A percentile compares a stretch with the other conserved stretches of the same genome.
These are phyloP conservation scores for Corniculantispora saksenae DNA, from an alignment of 2,329 filamentous ascomycete genomes.

Conservation along the genomic window DNA sequence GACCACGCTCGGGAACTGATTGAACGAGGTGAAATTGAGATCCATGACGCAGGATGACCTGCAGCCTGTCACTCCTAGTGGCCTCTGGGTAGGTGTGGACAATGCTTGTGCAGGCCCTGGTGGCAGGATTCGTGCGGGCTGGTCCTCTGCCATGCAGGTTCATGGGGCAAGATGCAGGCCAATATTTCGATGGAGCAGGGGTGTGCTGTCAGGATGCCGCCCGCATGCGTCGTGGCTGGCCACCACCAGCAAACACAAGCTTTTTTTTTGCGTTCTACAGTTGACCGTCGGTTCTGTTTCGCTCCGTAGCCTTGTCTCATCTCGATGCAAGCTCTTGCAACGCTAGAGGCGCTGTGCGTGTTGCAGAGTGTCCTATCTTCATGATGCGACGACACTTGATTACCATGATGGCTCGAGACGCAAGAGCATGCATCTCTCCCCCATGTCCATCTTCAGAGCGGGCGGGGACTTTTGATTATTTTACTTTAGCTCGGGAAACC, in stretches of 20 bases:
- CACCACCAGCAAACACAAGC: conserved; percentile 2
- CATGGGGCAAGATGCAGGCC: conserved; percentile 17
- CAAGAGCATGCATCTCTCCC: too few relatives aligned
- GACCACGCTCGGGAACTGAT: neutral
- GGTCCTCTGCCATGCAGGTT: conserved; percentile 15
- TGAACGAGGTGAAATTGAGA: conserved; percentile 7
- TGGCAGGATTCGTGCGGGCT: neutral
- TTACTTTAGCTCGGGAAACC: neutral
- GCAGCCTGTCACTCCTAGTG: conserved; percentile 7
- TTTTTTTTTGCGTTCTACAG: neutral
- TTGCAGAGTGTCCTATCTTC: neutral
- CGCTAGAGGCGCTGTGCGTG: neutral
- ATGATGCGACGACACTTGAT: neutral
- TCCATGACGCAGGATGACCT: conserved; percentile 16
- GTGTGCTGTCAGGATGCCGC: conserved; percentile 3
- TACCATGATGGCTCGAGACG: too few relatives aligned
- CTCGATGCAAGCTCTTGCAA: neutral
- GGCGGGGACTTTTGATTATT: neutral
- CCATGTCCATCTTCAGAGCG: neutral
- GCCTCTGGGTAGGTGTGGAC: conserved; percentile 1
- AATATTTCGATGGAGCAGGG: conserved; percentile 15
- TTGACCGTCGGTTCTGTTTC: neutral
- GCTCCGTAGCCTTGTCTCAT: conserved; percentile 4
- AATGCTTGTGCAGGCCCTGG: neutral
- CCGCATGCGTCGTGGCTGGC: neutral